Evolutionary conservation across 192 early-diverging fungal species (phyloP), one percentile per base, ranked within the genome.

Genomic region (Umbelopsis ramanniana): DNA sequence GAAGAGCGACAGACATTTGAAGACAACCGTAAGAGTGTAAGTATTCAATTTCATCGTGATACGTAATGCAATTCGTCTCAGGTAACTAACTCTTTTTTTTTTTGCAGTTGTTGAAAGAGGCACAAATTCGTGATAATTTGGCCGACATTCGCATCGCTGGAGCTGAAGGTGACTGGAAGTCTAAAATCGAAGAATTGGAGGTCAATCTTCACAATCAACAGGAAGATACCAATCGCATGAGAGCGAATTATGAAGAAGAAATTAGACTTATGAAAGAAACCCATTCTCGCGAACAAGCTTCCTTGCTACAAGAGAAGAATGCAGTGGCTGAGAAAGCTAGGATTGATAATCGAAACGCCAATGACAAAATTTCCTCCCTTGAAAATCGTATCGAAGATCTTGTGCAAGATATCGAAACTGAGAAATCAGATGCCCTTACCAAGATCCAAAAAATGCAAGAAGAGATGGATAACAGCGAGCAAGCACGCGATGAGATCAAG

Each of bases 131-230:
- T 52, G 78, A 75, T 33, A 75, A 79, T 19, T 52, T 76, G 26
- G 74, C 78, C 8, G 78, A 79, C 50, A 66, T 75, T n/a, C 71
- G 78, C 22, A 75, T 79, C 33, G 78, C 78, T 29, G 71, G 53
- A 48, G 67, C 69, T 35, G 78, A 79, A 52, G 66, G 55, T 2
- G 78, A 79, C 7, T 76, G 26, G 71, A 68, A 69, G 24, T 45
- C 46, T 15, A 75, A 66, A 66, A 71, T 75, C 69, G 68, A 57
- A 9, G 45, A 12, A 2, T 14, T 48, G 46, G 37, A 55, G 21
- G 40, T 6, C 19, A 11, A 23, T 48, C 50, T 66, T 37, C 19
- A n/a, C 6, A 63, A 38, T 6, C 33, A 33, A 22, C 67, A 57
- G 19, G 69, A 71, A 6, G 72, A 76, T 24, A 21, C 73, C 6